A percentile compares a stretch with the other conserved stretches of the same genome.
phyloP scores from a whole-genome alignment of 768 basidiomycete genomes.

The Boletus rex-veris region DNA sequence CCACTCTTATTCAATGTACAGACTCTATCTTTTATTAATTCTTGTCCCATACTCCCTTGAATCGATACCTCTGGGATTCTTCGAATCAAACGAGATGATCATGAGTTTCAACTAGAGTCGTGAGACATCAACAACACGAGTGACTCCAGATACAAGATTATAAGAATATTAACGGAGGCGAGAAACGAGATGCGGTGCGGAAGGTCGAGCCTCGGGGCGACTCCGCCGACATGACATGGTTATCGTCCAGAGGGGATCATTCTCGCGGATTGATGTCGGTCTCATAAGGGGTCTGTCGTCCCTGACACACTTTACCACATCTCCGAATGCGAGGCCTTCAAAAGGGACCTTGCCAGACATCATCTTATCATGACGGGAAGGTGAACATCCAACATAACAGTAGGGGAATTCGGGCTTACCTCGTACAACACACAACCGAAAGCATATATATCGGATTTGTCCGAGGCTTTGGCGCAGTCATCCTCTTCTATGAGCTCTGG shows the following conservation, averaged over 20 bases:
- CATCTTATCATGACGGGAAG: conserved; percentile 12
- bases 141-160: not conserved
- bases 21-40: conserved; percentile 19
- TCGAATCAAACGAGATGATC: not conserved
- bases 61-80: conserved; percentile 2
- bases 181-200: conserved; percentile 4
- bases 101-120: not conserved
- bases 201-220: conserved; percentile 11
- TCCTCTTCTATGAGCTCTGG: conserved; percentile 20
- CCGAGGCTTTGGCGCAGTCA: conserved; percentile 5
- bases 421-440: conserved; percentile 32
- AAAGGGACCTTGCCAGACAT: conserved; percentile 18
- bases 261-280: conserved; percentile 3
- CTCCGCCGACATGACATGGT: conserved; percentile 8
- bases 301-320: not conserved
- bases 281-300: not conserved
- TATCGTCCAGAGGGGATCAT: conserved; percentile 17
- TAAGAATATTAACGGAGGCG: not conserved
- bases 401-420: conserved; percentile 10
- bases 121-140: not conserved
- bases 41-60: conserved; percentile 4
- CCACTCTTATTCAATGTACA: conserved; percentile 16
- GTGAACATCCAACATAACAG: not conserved
- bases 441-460: conserved; percentile 24
- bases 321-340: not conserved